Conservation (phyloP, 2,329 filamentous ascomycete genomes). For the Colletotrichum australisinense region DNA sequence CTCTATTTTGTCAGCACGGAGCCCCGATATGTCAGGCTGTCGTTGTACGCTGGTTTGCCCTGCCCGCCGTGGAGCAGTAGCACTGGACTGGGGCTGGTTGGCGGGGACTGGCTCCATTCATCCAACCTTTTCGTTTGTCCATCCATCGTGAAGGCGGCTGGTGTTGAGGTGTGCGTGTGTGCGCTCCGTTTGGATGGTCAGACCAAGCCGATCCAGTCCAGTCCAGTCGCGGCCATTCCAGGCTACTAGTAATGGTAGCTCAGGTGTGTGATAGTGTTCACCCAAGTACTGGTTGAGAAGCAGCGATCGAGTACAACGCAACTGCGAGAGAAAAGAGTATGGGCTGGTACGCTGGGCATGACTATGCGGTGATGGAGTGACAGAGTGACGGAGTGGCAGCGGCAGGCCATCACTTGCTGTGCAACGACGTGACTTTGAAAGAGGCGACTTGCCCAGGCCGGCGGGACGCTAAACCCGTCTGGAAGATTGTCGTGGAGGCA, state of each 20-base stretch:
- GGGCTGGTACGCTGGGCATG: background rate
- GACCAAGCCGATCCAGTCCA: conserved; percentile 6
- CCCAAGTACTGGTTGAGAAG: background rate
- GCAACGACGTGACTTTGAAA: conserved; percentile 25
- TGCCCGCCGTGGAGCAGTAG: conserved; percentile 11
- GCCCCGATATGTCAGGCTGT: background rate
- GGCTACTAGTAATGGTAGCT: background rate
- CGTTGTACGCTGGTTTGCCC: background rate
- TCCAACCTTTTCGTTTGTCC: conserved; percentile 5
- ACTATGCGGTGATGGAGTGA: background rate
- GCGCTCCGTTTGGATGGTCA: background rate
- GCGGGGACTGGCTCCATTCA: conserved; percentile 18
- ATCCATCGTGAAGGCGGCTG: background rate
- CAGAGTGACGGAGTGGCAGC: background rate
- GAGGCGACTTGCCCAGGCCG: conserved; percentile 26
- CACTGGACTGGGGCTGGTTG: conserved; percentile 7
- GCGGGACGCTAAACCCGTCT: conserved; percentile 32
- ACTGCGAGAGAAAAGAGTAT: background rate
- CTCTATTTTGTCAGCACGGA: conserved; percentile 20
- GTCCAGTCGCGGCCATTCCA: background rate
- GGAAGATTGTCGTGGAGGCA: conserved; percentile 18
- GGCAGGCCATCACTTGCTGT: background rate
- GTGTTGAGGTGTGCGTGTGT: background rate
- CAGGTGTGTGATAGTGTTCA: conserved; percentile 18
- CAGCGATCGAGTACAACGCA: background rate